A percentile compares a stretch with the other conserved stretches of the same genome.
phyloP scores from a whole-genome alignment of 1,284 basidiomycete genomes.

The Ustanciosporium gigantosporum region DNA sequence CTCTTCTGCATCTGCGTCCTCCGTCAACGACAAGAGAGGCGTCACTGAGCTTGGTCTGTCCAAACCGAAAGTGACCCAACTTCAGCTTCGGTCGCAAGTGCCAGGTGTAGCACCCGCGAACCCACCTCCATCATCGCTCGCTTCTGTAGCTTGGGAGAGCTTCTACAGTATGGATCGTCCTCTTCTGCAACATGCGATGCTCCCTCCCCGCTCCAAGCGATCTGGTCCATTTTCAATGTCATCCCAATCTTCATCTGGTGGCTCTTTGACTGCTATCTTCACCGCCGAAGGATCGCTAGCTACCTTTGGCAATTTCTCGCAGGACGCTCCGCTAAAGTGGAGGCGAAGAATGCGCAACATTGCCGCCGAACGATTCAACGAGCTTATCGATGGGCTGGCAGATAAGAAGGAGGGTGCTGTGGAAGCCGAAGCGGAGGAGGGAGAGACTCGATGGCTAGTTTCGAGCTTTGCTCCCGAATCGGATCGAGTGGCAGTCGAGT shows the following conservation, averaged over 20 bases:
- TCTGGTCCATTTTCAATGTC: constrained; percentile 22
- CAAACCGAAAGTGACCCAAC: not conserved
- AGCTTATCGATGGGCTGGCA: constrained; percentile 35
- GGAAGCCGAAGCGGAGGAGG: constrained; percentile 1
- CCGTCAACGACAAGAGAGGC: not conserved
- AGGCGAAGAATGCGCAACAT: constrained; percentile 32
- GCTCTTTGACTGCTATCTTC: constrained; percentile 31
- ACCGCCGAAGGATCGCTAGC: constrained; percentile 23
- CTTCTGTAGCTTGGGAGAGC: constrained; percentile 36
- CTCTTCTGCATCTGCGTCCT: constrained; percentile 3
- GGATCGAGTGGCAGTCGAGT: constrained; percentile 35
- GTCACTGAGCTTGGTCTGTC: not conserved
- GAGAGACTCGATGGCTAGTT: constrained; percentile 21
- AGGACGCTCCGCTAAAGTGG: constrained; percentile 27
- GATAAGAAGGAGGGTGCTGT: constrained; percentile 5
- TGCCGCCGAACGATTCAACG: constrained; percentile 33
- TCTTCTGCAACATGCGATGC: constrained; percentile 45
- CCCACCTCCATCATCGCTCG: constrained; percentile 39
- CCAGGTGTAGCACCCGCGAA: constrained; percentile 18
- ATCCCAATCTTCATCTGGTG: constrained; percentile 3
- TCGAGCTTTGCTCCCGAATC: constrained; percentile 34
- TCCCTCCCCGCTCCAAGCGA: constrained; percentile 34
- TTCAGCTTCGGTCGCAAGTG: not conserved
- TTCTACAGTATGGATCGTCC: constrained; percentile 44
- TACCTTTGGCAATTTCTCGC: constrained; percentile 27